A percentile compares a stretch with the other conserved stretches of the same genome.
phyloP scores from a whole-genome alignment of 2,329 filamentous ascomycete genomes.

The Aureobasidium sp. region DNA sequence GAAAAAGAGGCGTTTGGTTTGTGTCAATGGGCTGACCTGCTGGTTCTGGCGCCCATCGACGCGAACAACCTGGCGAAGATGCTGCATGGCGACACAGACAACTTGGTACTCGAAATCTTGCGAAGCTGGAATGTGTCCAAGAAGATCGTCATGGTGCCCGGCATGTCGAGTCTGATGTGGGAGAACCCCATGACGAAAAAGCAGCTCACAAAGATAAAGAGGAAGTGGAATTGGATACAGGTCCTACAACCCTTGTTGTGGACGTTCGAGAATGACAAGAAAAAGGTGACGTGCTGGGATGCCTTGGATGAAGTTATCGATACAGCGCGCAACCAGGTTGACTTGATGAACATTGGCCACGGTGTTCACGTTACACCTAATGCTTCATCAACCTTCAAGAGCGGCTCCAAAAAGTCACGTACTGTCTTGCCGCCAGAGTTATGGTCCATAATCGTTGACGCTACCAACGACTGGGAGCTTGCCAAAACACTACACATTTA shows the following conservation, averaged over 20 bases:
- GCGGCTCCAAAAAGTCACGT: constrained; percentile 20
- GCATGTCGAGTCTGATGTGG: constrained; percentile 86
- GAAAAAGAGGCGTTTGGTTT: constrained; percentile 50
- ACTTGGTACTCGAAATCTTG: constrained; percentile 68
- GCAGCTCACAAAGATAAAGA: constrained; percentile 72
- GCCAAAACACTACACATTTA: constrained; percentile 73
- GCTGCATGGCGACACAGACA: constrained; percentile 75
- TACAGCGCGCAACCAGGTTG: constrained; percentile 67
- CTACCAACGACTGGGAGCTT: constrained; percentile 82
- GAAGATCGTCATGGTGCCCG: constrained; percentile 73
- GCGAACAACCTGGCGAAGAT: constrained; percentile 80
- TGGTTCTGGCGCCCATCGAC: constrained; percentile 77
- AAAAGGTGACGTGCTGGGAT: constrained; percentile 44
- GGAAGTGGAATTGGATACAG: constrained; percentile 80
- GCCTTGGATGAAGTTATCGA: constrained; percentile 62
- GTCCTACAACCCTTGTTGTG: constrained; percentile 75
- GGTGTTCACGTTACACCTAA: constrained; percentile 48
- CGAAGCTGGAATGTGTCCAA: constrained; percentile 83
- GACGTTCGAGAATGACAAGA: constrained; percentile 57
- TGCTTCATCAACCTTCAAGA: constrained; percentile 18
- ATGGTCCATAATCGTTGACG: constrained; percentile 81
- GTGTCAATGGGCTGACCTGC: constrained; percentile 78
- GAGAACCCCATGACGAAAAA: constrained; percentile 81
- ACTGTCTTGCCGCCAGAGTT: constrained; percentile 67
- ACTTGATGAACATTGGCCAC: constrained; percentile 63